Percentiles rank a stretch among this genome's conserved stretches.
phyloP scores from a whole-genome alignment of 108 stramenopile species.

The Conticribra weissflogii region DNA sequence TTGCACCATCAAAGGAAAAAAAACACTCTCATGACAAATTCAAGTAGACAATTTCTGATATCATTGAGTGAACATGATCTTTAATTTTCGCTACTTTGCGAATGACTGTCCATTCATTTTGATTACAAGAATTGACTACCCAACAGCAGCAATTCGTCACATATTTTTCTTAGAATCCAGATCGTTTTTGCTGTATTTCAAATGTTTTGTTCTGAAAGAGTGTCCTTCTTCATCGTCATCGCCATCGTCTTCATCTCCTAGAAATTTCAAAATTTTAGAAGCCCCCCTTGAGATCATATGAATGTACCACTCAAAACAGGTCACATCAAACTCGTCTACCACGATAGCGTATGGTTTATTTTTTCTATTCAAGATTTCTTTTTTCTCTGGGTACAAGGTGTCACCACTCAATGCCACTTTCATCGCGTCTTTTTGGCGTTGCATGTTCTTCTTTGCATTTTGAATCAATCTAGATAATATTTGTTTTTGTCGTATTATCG shows the following conservation, averaged over 20 bases:
- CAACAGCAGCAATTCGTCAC: too few species aligned
- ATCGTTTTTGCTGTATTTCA: too few species aligned
- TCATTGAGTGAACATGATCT: too few species aligned
- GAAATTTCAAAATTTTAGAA: slow-evolving; percentile 38
- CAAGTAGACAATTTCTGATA: too few species aligned
- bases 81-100: too few species aligned
- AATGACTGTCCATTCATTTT: too few species aligned
- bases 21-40: too few species aligned
- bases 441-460: slow-evolving; percentile 36
- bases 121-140: too few species aligned
- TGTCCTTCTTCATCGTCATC: too few species aligned
- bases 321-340: slow-evolving; percentile 6
- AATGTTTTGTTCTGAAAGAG: too few species aligned
- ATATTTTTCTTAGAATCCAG: too few species aligned
- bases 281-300: slow-evolving; percentile 46
- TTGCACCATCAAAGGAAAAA: too few species aligned
- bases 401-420: slow-evolving; percentile 17
- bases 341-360: slow-evolving; percentile 5
- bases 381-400: slow-evolving; percentile 43
- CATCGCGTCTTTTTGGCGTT: slow-evolving; percentile 44
- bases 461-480: slow-evolving; percentile 31
- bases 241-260: slow-evolving; percentile 35
- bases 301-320: slow-evolving; percentile 45
- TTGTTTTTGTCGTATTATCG: slow-evolving; percentile 43
- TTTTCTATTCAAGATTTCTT: slow-evolving; percentile 1